Percentiles rank a stretch among this genome's conserved stretches.
Evolutionary conservation across 139 green algal genomes (phyloP).

Genomic region (Chlamydomonas applanata): DNA sequence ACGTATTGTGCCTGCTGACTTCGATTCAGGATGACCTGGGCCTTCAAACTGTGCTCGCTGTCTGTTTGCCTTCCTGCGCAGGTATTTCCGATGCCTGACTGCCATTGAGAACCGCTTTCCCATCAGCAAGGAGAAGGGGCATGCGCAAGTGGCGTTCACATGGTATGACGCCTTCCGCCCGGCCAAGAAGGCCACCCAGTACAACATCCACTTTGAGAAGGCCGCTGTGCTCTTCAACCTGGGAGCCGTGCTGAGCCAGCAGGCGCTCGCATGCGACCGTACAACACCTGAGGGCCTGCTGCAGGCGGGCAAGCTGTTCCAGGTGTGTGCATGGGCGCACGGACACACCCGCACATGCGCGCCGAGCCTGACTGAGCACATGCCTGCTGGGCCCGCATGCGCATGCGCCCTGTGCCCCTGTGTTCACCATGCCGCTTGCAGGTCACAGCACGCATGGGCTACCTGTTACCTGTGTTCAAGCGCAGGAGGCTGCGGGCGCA

Average conservation of each 20-base stretch:
- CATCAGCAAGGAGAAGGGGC: constrained; percentile 67
- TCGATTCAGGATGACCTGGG: too few species aligned
- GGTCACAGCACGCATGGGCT: too few species aligned
- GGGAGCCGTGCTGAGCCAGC: constrained; percentile 72
- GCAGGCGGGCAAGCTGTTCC: constrained; percentile 67
- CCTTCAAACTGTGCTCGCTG: too few species aligned
- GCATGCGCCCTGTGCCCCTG: background rate
- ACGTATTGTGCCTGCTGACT: too few species aligned
- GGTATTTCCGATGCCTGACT: constrained; percentile 80
- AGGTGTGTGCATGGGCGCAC: constrained; percentile 29
- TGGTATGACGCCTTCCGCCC: constrained; percentile 84
- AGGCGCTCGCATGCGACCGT: constrained; percentile 69
- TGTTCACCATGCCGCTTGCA: background rate
- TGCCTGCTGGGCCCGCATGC: too few species aligned
- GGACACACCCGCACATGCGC: background rate
- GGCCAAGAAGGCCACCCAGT: constrained; percentile 52
- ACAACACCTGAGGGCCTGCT: constrained; percentile 70
- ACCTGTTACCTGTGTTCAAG: too few species aligned
- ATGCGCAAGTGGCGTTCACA: constrained; percentile 63
- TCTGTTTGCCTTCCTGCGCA: constrained; percentile 16
- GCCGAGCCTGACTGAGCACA: too few species aligned
- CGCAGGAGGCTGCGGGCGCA: constrained; percentile 77
- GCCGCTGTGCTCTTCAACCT: constrained; percentile 93
- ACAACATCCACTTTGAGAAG: constrained; percentile 92
- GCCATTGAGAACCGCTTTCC: constrained; percentile 91